Evolutionary conservation across 768 basidiomycete genomes (phyloP).

Genomic region (Suillus clintonianus): DNA sequence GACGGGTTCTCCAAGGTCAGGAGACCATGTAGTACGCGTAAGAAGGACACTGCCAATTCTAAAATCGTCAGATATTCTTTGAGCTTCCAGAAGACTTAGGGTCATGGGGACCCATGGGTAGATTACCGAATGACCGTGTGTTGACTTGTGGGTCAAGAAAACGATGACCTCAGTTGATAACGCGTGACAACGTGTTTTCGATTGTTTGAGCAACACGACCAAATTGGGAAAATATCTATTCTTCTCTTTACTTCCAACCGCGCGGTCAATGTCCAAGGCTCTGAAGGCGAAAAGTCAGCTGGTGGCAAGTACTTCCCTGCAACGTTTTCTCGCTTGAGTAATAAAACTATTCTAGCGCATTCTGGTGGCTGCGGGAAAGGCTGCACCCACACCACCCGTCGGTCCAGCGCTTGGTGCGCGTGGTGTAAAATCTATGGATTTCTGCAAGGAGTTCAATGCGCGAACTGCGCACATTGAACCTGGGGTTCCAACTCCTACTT

Average conservation of each 20-base stretch:
- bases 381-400: conserved; percentile 93
- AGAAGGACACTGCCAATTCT: conserved; percentile 5
- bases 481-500: conserved; percentile 87
- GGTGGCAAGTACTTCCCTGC: conserved; percentile 55
- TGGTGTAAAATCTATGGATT: conserved; percentile 99
- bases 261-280: conserved; percentile 63
- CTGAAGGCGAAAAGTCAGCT: conserved; percentile 67
- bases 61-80: conserved; percentile 1
- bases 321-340: conserved; percentile 8
- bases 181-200: background rate
- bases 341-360: conserved; percentile 57
- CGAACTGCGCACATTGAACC: conserved; percentile 85
- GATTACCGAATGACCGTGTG: conserved; percentile 5
- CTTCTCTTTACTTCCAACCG: background rate
- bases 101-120: conserved; percentile 1
- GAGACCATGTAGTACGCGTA: conserved; percentile 1
- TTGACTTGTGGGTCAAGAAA: background rate
- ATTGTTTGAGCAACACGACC: background rate
- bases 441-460: conserved; percentile 99
- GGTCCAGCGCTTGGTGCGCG: conserved; percentile 97
- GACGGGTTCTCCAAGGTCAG: background rate
- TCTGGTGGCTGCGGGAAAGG: conserved; percentile 90
- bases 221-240: background rate
- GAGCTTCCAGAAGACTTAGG: conserved; percentile 3
- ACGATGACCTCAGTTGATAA: background rate